phyloP scores from a whole-genome alignment of 164 flowering plant genomes.

The Paratinospora sagittata region DNA sequence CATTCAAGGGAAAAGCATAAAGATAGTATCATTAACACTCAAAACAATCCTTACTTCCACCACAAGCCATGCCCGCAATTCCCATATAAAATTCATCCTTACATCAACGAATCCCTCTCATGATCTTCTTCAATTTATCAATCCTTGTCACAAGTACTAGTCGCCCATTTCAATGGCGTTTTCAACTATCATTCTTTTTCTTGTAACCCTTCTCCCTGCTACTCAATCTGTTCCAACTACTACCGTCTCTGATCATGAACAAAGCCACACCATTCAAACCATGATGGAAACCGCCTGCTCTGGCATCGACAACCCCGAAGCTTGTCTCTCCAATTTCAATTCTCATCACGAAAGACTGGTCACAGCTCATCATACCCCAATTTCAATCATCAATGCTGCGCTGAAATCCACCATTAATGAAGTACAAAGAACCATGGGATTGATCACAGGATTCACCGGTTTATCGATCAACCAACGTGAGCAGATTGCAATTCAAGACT shows the following conservation, averaged over 20 bases:
- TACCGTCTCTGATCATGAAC: conserved; percentile 5
- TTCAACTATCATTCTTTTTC: conserved; percentile 16
- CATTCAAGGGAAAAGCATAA: conserved; percentile 10
- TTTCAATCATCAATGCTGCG: conserved; percentile 54
- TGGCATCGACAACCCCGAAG: conserved; percentile 27
- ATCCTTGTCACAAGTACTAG: not conserved
- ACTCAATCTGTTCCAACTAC: conserved; percentile 19
- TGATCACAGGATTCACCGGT: conserved; percentile 41
- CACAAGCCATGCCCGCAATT: conserved; percentile 4
- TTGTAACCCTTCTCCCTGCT: conserved; percentile 23
- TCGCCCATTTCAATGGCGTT: conserved; percentile 21
- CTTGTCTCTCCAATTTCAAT: conserved; percentile 35
- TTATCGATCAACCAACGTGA: conserved; percentile 58
- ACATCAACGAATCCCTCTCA: not conserved
- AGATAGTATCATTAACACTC: not conserved
- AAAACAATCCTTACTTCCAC: conserved; percentile 9
- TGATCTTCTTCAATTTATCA: no score
- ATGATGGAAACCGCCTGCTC: conserved; percentile 42
- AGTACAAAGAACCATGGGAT: conserved; percentile 39
- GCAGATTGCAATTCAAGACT: conserved; percentile 67
- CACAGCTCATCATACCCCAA: conserved; percentile 8
- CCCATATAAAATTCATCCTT: not conserved
- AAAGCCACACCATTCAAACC: conserved; percentile 21
- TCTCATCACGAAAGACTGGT: conserved; percentile 19
- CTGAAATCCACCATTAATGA: conserved; percentile 43